phyloP scores from a whole-genome alignment of 2,329 filamentous ascomycete species.

The Alternaria dauci region DNA sequence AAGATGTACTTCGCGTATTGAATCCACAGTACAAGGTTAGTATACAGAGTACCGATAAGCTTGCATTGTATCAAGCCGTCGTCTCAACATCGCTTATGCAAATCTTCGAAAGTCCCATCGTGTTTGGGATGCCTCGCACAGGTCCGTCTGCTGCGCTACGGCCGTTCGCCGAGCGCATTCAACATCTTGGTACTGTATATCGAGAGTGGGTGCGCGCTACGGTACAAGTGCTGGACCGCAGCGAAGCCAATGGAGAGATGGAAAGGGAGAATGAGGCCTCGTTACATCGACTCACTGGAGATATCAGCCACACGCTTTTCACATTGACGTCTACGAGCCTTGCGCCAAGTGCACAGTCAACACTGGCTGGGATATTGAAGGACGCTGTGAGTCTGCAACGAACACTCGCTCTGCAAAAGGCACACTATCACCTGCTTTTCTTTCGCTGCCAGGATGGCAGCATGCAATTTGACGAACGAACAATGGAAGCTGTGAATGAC shows the following conservation, averaged over 20 bases:
- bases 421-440: slow-evolving; percentile 39
- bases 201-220: slow-evolving; percentile 44
- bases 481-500: slow-evolving; percentile 46
- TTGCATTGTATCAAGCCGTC: slow-evolving; percentile 45
- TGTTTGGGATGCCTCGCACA: slow-evolving; percentile 37
- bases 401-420: slow-evolving; percentile 42
- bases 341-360: slow-evolving; percentile 24
- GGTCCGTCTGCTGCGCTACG: slow-evolving; percentile 30
- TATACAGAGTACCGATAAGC: slow-evolving; percentile 30
- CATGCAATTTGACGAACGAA: slow-evolving; percentile 30
- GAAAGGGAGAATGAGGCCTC: slow-evolving; percentile 20
- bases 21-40: slow-evolving; percentile 24
- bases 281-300: slow-evolving; percentile 27
- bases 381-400: slow-evolving; percentile 38
- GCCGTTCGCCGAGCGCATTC: slow-evolving; percentile 30
- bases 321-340: slow-evolving; percentile 34
- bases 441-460: slow-evolving; percentile 21
- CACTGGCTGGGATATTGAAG: slow-evolving; percentile 34
- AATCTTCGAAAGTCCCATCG: slow-evolving; percentile 37
- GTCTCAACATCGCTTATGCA: slow-evolving; percentile 37
- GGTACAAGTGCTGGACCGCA: slow-evolving; percentile 36
- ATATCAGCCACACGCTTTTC: slow-evolving; percentile 36
- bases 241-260: slow-evolving; percentile 16
- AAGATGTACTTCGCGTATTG: slow-evolving; percentile 26
- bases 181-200: slow-evolving; percentile 26